Evolutionary conservation across 345 rosid genomes (phyloP).

Genomic region (Clarkia xantiana): DNA sequence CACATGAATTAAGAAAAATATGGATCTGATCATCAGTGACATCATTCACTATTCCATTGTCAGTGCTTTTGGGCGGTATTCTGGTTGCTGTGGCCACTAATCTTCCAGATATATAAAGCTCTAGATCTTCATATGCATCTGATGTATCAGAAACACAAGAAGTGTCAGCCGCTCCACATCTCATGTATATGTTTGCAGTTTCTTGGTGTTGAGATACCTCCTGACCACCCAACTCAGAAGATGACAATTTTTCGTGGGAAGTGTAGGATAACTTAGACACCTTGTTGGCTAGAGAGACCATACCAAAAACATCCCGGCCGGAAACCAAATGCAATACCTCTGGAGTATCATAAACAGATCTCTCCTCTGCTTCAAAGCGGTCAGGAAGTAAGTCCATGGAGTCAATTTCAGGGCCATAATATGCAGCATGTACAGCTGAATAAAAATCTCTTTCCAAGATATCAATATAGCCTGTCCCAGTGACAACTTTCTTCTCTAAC

Average conservation of each 20-base stretch:
- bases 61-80: constrained; percentile 39
- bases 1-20: constrained; percentile 49
- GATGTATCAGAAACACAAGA: constrained; percentile 20
- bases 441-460: constrained; percentile 74
- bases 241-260: constrained; percentile 25
- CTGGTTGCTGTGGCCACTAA: constrained; percentile 69
- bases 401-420: constrained; percentile 72
- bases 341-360: constrained; percentile 56
- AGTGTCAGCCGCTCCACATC: constrained; percentile 11
- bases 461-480: constrained; percentile 58
- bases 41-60: constrained; percentile 20
- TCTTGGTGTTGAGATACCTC: constrained; percentile 14
- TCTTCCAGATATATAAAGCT: constrained; percentile 61
- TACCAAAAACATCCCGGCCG: constrained; percentile 81
- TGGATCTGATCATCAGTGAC: constrained; percentile 51
- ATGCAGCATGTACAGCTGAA: constrained; percentile 66
- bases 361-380: constrained; percentile 92
- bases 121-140: constrained; percentile 78
- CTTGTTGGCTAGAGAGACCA: constrained; percentile 52
- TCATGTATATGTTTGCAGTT: constrained; percentile 14
- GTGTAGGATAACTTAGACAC: constrained; percentile 35
- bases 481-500: constrained; percentile 47
- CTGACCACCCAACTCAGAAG: constrained; percentile 17
- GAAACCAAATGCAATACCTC: constrained; percentile 91
- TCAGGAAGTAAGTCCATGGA: constrained; percentile 77